Conservation (phyloP, 257 asterid genomes). For the Jacaranda copaia region DNA sequence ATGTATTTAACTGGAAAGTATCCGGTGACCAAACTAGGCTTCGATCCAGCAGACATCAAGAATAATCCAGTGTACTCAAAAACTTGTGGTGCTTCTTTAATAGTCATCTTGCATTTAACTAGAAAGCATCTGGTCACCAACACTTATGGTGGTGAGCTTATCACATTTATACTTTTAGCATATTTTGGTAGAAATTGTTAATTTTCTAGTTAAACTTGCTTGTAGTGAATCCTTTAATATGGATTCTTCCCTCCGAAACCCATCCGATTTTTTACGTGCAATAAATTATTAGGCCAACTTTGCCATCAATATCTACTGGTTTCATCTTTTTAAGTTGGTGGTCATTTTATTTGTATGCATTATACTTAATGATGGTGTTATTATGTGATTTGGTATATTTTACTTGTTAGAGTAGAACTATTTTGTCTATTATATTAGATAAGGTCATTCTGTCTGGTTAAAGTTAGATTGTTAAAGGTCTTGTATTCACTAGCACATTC, state of each 20-base stretch:
- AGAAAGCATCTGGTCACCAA: neutral
- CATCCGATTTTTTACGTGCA: conserved; percentile 4
- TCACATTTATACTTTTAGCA: conserved; percentile 8
- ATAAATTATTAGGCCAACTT: neutral
- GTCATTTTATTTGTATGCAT: neutral
- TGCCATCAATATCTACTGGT: neutral
- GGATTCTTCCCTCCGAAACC: neutral
- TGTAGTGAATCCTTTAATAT: conserved; percentile 10
- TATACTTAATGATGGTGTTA: neutral
- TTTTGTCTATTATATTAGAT: too few species aligned
- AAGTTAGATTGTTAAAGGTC: neutral
- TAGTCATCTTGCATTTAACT: conserved; percentile 26
- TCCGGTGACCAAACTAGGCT: too few species aligned
- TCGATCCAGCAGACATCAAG: too few species aligned
- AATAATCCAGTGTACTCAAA: too few species aligned
- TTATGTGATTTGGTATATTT: neutral
- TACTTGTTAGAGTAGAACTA: too few species aligned
- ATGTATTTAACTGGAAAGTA: conserved; percentile 26
- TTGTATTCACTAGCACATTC: too few species aligned
- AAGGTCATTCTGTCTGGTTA: neutral
- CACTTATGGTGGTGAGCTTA: conserved; percentile 15
- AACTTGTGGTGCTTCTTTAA: too few species aligned
- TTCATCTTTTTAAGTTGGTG: conserved; percentile 15
- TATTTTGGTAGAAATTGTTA: neutral
- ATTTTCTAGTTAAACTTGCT: neutral